Evolutionary conservation across 495 filamentous ascomycete species (phyloP), one percentile per base, ranked within the genome.

Genomic region (Penicillium salamii): DNA sequence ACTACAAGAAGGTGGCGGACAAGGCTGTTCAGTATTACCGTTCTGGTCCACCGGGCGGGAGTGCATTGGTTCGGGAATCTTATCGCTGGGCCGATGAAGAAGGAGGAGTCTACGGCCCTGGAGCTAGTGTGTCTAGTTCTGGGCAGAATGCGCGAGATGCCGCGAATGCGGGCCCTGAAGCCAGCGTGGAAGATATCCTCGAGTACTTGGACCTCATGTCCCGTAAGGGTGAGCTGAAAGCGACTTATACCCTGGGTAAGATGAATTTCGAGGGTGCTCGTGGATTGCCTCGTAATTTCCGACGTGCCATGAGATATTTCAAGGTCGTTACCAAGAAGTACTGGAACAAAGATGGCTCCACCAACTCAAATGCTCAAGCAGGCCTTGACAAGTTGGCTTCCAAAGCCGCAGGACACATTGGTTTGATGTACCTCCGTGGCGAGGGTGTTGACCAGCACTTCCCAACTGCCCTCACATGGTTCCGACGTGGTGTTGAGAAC

Each of bases 201-300:
- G 93, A 99, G 65, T 99, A 95, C 56, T 72, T 97, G 57, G 91
- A 97, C 63, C 74, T 97, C 42, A 86, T 97, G 83, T 91, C 91
- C 6, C 82, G 90, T 50, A 97, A 97, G 61, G 91, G 91, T 5
- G 90, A 97, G 56, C 79, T 95, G 52, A 93, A 90, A 59, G 90
- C 93, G 3, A 95, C 90, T 0, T 96, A 90, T 64, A 91, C 85
- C 46, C 75, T 98, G 0, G 93, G 88, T 15, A 83, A 87, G 49
- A 81, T 97, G 50, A 84, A 96, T 57, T 97, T 97, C 57, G 92
- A 97, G 49, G 93, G 93, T 0, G 83, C 88, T 18, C 78, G 85
- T 50, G 82, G 82, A 8, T 69, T 96, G 33, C 82, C 86, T 28
- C 79, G 84, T 21, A 87, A 95, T 59, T 75, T 90, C 42, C 75